Base-by-base conservation (phyloP, 2,329 filamentous ascomycete species). In the Colletotrichum spinosum region DNA sequence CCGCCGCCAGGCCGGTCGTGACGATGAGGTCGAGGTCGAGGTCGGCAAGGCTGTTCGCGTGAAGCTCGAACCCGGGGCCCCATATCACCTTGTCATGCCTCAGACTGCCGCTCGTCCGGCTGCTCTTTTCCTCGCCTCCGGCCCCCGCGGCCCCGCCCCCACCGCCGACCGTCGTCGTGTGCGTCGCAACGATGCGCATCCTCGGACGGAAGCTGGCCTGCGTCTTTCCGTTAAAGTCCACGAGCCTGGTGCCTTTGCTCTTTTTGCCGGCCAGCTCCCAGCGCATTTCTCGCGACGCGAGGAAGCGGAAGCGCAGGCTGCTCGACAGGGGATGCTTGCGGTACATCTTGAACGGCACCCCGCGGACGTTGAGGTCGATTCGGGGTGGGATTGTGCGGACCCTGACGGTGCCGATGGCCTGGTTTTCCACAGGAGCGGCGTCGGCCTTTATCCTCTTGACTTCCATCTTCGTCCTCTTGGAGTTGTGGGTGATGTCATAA, bases 1-100 rank as follows among this genome's bases (percentile, higher is more conserved):
- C 67, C 12, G 59, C 64, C 8, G 64, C 67, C 45, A 68, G 48
- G 51, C 67, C 67, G 7, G 67, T 68, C 15, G 55, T 45, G 41
- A 68, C 55, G 34, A 68, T 41, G 49, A 68, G 42, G 13, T 68
- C 67, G 6, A 68, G 37, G 25, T 67, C 55, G 11, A 67, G 58
- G 33, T 68, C 67, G 10, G 56, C 64, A 10, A 68, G 51, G 35
- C 11, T 44, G 8, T 50, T 39, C 41, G 48, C 55, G 13, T 62
- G 41, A 33, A 68, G 17, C 45, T 68, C 64, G 51, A 68, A 68
- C 11, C 64, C 67, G 17, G 58, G 58, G 2, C 49, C 51, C 46
- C 55, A 34, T 10, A 37, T 34, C 15, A 55, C 44, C 39, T 49
- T 52, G 25, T 25, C 25, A 45, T 39, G 25, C 3, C 33, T 37